These are phyloP conservation scores for Alternaria burnsii DNA, from an alignment of 2,329 filamentous ascomycete genomes.

Conservation along the genomic window DNA sequence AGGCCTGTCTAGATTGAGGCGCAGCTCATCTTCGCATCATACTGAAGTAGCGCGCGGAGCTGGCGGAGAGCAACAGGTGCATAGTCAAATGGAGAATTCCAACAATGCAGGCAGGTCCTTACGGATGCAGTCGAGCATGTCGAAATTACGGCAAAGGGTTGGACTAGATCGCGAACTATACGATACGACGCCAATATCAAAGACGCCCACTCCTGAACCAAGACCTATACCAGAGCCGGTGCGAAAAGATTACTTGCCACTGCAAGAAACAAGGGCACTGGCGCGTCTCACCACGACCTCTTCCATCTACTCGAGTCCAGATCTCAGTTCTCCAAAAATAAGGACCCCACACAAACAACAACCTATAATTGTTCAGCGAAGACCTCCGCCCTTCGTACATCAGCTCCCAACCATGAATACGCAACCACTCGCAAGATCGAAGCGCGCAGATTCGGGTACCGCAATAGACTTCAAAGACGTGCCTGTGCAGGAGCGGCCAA, in stretches of 20 bases:
- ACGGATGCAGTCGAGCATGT: conserved; percentile 29
- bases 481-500: conserved; percentile 30
- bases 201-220: conserved; percentile 5
- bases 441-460: conserved; percentile 44
- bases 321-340: background rate
- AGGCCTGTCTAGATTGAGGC: conserved; percentile 35
- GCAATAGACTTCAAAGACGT: conserved; percentile 39
- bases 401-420: background rate
- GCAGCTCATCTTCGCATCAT: conserved; percentile 26
- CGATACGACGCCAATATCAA: background rate
- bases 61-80: conserved; percentile 8
- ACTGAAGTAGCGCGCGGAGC: conserved; percentile 19
- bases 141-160: conserved; percentile 27
- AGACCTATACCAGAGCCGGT: background rate
- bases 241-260: conserved; percentile 7
- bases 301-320: conserved; percentile 13
- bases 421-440: conserved; percentile 23
- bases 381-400: background rate
- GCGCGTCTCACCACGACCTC: conserved; percentile 13
- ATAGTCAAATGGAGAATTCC: conserved; percentile 1
- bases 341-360: background rate
- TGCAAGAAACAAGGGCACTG: background rate
- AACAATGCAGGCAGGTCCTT: conserved; percentile 17
- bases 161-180: conserved; percentile 21
- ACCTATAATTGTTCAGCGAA: background rate